phyloP scores from a whole-genome alignment of 768 basidiomycete species.

The Thelephora aurantiotincta region DNA sequence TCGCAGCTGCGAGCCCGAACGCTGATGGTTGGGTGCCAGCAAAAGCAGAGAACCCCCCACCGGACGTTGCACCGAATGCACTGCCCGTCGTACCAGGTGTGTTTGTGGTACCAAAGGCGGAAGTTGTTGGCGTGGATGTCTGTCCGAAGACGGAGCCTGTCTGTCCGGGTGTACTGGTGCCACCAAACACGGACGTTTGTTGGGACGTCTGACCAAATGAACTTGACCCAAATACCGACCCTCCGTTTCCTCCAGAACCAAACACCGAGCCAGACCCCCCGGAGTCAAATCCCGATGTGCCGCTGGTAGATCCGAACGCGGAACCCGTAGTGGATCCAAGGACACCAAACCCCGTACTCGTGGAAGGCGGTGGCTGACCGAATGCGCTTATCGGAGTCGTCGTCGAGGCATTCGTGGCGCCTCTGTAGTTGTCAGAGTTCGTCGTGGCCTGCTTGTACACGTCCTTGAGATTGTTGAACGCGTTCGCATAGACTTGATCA shows the following conservation, averaged over 20 bases:
- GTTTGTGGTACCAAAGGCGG: conserved; percentile 17
- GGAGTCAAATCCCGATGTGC: background rate
- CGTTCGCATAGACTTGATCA: conserved; percentile 21
- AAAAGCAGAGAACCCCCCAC: conserved; percentile 15
- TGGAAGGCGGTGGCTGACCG: conserved; percentile 16
- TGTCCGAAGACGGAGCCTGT: conserved; percentile 18
- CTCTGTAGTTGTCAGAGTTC: conserved; percentile 13
- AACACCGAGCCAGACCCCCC: background rate
- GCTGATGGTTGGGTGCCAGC: conserved; percentile 16
- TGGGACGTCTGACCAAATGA: conserved; percentile 12
- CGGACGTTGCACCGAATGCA: conserved; percentile 5
- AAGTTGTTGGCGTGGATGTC: conserved; percentile 13
- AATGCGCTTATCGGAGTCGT: conserved; percentile 21
- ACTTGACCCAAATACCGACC: conserved; percentile 15
- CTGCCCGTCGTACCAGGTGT: conserved; percentile 4
- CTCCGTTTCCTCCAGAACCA: conserved; percentile 14
- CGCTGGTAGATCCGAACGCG: conserved; percentile 15
- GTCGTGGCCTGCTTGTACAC: conserved; percentile 38
- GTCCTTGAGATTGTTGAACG: conserved; percentile 30
- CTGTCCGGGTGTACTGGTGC: conserved; percentile 18
- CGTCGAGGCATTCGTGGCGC: background rate
- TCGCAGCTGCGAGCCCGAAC: conserved; percentile 12
- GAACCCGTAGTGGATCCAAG: conserved; percentile 1
- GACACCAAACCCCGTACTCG: no score
- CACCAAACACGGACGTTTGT: conserved; percentile 21